Conservation (phyloP, 2,329 filamentous ascomycete genomes). For the Acephala macrosclerotiorum region DNA sequence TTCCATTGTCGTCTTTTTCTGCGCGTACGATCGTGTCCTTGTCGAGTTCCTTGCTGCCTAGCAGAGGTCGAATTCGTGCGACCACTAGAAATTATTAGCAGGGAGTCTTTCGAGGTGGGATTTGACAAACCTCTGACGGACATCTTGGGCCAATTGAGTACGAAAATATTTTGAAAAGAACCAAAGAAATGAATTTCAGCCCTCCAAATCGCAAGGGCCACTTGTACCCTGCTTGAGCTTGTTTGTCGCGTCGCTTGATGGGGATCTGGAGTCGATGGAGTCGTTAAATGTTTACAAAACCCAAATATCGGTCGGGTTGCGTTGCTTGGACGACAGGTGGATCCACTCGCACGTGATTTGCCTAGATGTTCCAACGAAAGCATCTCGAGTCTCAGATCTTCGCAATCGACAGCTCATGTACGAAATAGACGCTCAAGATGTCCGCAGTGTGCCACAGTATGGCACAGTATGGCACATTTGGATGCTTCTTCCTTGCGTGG, state of each 20-base stretch:
- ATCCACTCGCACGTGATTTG: background rate
- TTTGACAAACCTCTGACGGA: constrained; percentile 37
- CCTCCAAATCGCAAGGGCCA: constrained; percentile 24
- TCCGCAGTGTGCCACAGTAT: too few species aligned
- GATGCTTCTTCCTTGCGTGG: too few species aligned
- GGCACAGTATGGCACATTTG: too few species aligned
- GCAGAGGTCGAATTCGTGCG: constrained; percentile 86
- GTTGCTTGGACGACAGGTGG: background rate
- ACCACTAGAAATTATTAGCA: constrained; percentile 75
- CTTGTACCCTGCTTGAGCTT: constrained; percentile 27
- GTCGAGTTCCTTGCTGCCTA: constrained; percentile 84
- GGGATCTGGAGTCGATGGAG: background rate
- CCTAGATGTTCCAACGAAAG: too few species aligned
- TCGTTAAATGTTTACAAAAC: background rate
- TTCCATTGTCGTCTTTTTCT: constrained; percentile 66
- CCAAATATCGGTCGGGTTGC: background rate
- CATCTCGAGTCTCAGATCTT: too few species aligned
- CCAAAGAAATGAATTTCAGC: constrained; percentile 19
- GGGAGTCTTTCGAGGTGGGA: constrained; percentile 43
- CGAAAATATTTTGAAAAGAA: constrained; percentile 21
- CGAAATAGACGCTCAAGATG: too few species aligned
- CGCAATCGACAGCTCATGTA: too few species aligned
- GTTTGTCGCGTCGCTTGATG: constrained; percentile 2
- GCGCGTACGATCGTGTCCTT: constrained; percentile 85
- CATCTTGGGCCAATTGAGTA: constrained; percentile 30